Evolutionary conservation across 1,284 basidiomycete genomes (phyloP), one percentile per base, ranked within the genome.

Genomic region (Mycena sp.): DNA sequence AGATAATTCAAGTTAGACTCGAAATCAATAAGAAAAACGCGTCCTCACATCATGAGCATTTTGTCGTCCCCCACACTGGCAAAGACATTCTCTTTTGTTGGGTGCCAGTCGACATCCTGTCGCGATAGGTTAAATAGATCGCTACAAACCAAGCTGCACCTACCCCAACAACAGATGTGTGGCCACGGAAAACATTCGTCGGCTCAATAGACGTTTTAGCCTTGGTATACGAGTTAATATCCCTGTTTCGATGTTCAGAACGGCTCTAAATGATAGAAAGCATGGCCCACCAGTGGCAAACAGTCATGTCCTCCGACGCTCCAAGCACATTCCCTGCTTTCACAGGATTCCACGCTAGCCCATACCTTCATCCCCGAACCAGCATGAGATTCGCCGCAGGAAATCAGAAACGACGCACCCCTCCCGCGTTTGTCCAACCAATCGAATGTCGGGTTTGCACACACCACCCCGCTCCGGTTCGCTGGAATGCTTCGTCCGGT

Each of bases 71-170:
- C 96, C n/a, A 98, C 97, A 74, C 96, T 98, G 3, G 93, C 97
- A 78, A 99, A 97, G 61, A 97, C 85, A 76, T 93, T 91, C 70
- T 96, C 95, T 79, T 94, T 87, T 25, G 89, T 90, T 14, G 92
- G 85, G 83, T 98, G 95, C 97, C 97, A 99, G 75, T 98, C 96
- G 3, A 99, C 97, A 79, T 99, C 98, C 95, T 98, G n/a, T 65
- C n/a, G 30, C 44, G 41, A 54, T 50, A 69, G 41, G 65, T 37
- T 70, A 64, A 57, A 63, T 59, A 38, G 61, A 57, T 48, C 57
- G 16, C 8, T 20, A 70, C 38, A 8, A 39, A 50, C 64, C 63
- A 39, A 52, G 9, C 8, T 25, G 30, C 37, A 86, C 93, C 69
- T 81, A 96, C 96, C 48, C 95, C 96, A 67, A 98, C 96, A 56